A percentile compares a stretch with the other conserved stretches of the same genome.
These are phyloP conservation scores for Gossypium thurberi DNA, from an alignment of 345 rosid genomes.

Conservation along the genomic window DNA sequence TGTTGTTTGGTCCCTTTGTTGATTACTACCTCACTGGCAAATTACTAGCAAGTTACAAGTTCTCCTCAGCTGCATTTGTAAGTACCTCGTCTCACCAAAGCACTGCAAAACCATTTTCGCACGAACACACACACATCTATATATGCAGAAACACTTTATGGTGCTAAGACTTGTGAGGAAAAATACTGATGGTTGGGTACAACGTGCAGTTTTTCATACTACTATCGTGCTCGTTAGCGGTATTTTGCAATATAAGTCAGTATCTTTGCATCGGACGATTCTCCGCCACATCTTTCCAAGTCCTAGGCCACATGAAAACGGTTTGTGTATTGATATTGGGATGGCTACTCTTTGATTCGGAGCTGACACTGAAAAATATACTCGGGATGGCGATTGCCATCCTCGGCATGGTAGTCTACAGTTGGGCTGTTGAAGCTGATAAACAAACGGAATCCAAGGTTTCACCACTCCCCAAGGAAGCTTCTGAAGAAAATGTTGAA, in stretches of 20 bases:
- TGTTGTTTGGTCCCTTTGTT: constrained; percentile 32
- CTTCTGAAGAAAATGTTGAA: constrained; percentile 16
- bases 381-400: constrained; percentile 39
- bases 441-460: constrained; percentile 11
- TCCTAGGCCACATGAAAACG: constrained; percentile 50
- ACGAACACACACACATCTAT: background rate
- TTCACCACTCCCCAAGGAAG: background rate
- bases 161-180: background rate
- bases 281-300: constrained; percentile 42
- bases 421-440: constrained; percentile 30
- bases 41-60: constrained; percentile 25
- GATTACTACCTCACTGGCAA: constrained; percentile 33
- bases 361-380: constrained; percentile 31
- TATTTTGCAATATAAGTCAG: constrained; percentile 43
- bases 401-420: constrained; percentile 33
- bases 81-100: constrained; percentile 10
- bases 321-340: constrained; percentile 34
- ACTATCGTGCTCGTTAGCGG: constrained; percentile 41
- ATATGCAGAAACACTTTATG: background rate
- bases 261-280: constrained; percentile 49
- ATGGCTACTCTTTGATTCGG: constrained; percentile 37
- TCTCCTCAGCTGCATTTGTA: constrained; percentile 30
- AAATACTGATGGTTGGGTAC: background rate
- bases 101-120: background rate
- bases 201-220: constrained; percentile 33